Evolutionary conservation across 768 basidiomycete genomes (phyloP), one percentile per base, ranked within the genome.

Genomic region (Termitomyces sp.): DNA sequence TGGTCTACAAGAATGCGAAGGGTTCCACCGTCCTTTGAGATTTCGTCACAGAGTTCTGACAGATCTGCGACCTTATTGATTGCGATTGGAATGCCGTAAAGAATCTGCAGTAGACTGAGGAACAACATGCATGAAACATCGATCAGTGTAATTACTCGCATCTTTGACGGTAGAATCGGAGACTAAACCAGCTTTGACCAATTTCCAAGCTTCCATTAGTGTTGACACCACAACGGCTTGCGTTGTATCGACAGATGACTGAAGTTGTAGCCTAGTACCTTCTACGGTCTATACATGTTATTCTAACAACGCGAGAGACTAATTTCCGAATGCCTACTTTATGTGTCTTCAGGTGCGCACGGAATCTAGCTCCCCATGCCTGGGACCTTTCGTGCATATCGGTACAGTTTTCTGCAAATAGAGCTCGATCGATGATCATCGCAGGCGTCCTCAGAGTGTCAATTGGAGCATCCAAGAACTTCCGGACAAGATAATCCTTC

Each of bases 281-380:
- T 94, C 91, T 9, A 75, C 71, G 1, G 91, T 93, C 89, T 89
- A 60, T 58, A 31, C 58, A 31, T 63, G 23, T 17, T n/a, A 28
- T 23, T 38, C 23, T 26, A 50, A 50, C 38, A 30, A 19, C 47
- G 57, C 21, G 14, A 51, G 45, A 35, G 12, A 15, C 26, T 12
- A 1, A 28, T 23, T 12, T 7, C 14, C n/a, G 50, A 59, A 12
- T 26, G 41, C 53, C 28, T 66, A 85, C 87, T 78, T 91, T 91
- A 67, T 91, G 88, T 0, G 87, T 89, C 72, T 94, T 95, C 52
- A 94, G 78, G 69, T 94, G 93, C 4, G 86, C 89, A 48, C 92
- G 77, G 68, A 94, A 94, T 9, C 65, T 74, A 15, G 88, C 84
- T 2, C 84, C 85, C 79, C 86, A 87, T 28, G 77, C 75, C 54